These are phyloP conservation scores for Musa beccarii DNA, from an alignment of 176 grass and related monocot genomes.

Conservation along the genomic window DNA sequence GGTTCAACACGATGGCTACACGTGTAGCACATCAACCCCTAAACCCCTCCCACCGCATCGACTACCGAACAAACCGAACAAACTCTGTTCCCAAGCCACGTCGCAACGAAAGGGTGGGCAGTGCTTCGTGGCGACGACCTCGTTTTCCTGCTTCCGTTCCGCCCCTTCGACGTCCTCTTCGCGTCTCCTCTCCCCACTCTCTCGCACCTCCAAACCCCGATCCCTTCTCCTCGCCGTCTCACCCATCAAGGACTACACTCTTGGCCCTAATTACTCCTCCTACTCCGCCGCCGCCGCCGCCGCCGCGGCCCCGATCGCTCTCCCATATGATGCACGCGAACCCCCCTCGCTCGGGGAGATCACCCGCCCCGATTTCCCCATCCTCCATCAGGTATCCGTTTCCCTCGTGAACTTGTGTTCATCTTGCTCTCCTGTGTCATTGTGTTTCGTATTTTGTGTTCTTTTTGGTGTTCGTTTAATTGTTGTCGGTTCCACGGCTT, in stretches of 20 bases:
- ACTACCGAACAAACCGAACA: too few species aligned
- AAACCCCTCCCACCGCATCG: too few species aligned
- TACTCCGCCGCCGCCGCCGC: conserved; percentile 1
- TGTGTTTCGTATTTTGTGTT: not conserved
- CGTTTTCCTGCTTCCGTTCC: conserved; percentile 25
- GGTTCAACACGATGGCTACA: too few species aligned
- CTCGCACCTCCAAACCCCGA: not conserved
- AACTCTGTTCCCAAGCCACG: too few species aligned
- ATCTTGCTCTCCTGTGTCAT: not conserved
- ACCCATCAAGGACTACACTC: not conserved
- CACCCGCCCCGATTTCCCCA: conserved; percentile 68
- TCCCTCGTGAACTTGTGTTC: not conserved
- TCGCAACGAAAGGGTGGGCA: too few species aligned
- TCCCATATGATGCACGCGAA: conserved; percentile 34
- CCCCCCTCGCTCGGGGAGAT: conserved; percentile 58
- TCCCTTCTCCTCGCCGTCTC: not conserved
- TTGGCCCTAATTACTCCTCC: conserved; percentile 1
- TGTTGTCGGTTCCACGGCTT: not conserved
- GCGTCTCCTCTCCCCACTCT: conserved; percentile 26
- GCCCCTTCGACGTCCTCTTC: not conserved
- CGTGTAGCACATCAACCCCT: too few species aligned
- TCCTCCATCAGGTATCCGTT: conserved; percentile 65
- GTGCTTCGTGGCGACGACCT: conserved; percentile 13
- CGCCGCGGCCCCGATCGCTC: conserved; percentile 20
- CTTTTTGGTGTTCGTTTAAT: not conserved